These are phyloP conservation scores for Tulasnella sp. DNA, from an alignment of 768 basidiomycete genomes.

Conservation along the genomic window DNA sequence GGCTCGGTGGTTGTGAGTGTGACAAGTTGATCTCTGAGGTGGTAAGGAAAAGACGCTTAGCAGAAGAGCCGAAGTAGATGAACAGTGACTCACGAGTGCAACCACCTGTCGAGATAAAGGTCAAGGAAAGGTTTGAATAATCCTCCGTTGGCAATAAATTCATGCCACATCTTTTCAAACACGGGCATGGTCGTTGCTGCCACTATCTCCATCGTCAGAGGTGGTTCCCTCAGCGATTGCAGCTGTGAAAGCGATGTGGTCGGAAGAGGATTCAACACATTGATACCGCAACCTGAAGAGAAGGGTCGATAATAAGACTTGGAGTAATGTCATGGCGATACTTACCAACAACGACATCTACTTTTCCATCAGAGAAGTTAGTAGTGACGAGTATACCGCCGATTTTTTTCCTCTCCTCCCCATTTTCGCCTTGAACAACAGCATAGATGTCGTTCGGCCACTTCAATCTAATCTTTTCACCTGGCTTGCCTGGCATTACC, in stretches of 20 bases:
- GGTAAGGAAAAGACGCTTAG: constrained; percentile 16
- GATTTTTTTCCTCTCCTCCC: constrained; percentile 53
- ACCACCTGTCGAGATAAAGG: constrained; percentile 68
- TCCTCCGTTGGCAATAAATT: constrained; percentile 50
- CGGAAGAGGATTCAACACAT: constrained; percentile 70
- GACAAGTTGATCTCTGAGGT: constrained; percentile 59
- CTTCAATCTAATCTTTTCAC: constrained; percentile 59
- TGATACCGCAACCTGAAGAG: constrained; percentile 69
- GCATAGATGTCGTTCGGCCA: constrained; percentile 98
- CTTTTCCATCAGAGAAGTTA: constrained; percentile 51
- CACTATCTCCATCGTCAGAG: constrained; percentile 56
- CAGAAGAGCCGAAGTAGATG: background rate
- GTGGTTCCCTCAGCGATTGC: constrained; percentile 27
- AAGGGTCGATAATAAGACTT: background rate
- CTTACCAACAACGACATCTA: constrained; percentile 67
- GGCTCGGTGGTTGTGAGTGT: constrained; percentile 69
- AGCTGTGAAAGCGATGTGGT: constrained; percentile 72
- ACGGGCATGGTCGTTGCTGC: constrained; percentile 59
- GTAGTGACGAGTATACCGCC: constrained; percentile 90
- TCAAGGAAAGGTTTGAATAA: constrained; percentile 73
- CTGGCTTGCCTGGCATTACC: constrained; percentile 37
- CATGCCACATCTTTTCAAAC: constrained; percentile 69
- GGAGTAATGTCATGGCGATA: constrained; percentile 5
- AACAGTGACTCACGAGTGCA: constrained; percentile 65
- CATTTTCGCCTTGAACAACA: constrained; percentile 32